Evolutionary conservation across 768 basidiomycete genomes (phyloP).

Genomic region (Calvatia gigantea): DNA sequence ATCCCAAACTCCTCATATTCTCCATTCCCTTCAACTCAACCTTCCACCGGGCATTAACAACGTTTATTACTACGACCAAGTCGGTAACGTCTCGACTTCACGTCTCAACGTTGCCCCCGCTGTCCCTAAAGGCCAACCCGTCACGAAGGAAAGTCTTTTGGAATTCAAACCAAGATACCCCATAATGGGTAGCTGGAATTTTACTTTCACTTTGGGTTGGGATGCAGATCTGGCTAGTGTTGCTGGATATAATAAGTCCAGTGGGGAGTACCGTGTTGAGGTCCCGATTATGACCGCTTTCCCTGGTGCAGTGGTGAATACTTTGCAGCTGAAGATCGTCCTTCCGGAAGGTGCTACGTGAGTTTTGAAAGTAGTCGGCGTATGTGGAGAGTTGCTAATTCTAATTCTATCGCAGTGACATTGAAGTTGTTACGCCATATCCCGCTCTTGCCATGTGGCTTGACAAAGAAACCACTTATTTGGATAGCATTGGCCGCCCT

Average conservation of each 20-base stretch:
- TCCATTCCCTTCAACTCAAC: conserved; percentile 70
- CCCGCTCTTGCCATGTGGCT: conserved; percentile 56
- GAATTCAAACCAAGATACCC: conserved; percentile 91
- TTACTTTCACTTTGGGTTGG: conserved; percentile 91
- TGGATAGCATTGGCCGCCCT: conserved; percentile 90
- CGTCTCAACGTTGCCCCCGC: conserved; percentile 70
- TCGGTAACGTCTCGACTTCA: conserved; percentile 97
- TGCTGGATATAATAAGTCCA: conserved; percentile 57
- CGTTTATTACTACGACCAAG: conserved; percentile 86
- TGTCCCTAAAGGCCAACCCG: conserved; percentile 49
- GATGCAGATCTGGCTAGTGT: conserved; percentile 82
- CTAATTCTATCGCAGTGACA: conserved; percentile 49
- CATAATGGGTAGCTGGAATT: conserved; percentile 96
- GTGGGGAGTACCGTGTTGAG: conserved; percentile 66
- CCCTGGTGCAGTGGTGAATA: conserved; percentile 75
- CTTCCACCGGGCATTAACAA: conserved; percentile 82
- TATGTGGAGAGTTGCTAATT: background rate
- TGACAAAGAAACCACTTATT: conserved; percentile 79
- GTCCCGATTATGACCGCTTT: conserved; percentile 86
- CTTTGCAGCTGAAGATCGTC: conserved; percentile 75
- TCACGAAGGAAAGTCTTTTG: conserved; percentile 59
- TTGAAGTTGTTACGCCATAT: conserved; percentile 78
- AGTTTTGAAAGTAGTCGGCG: conserved; percentile 28
- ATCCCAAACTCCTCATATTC: conserved; percentile 60
- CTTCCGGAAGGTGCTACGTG: conserved; percentile 96